Evolutionary conservation across 2,329 filamentous ascomycete species (phyloP), one percentile per base, ranked within the genome.

Genomic region (Hypoxylon sp.): DNA sequence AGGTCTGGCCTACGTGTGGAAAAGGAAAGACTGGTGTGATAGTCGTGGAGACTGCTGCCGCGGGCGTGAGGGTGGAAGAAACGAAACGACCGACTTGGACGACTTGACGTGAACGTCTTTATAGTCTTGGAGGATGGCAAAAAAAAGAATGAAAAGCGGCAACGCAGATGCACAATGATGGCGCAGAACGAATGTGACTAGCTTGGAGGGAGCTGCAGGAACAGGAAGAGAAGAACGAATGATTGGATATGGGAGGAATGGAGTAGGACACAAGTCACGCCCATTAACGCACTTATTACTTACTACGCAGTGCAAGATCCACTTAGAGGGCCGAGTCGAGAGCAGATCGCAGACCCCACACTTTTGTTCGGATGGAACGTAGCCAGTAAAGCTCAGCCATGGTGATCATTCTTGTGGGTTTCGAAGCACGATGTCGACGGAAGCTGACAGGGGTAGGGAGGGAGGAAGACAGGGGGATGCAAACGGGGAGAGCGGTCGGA

Each of bases 361-460:
- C 45, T 51, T 61, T 48, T 50, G 45, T 33, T 60, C 75, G 71
- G 73, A 77, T 71, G 69, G 73, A 73, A 70, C 69, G 67, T 70
- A 70, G 52, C 77, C 77, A 79, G 73, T 79, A 67, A 73, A 72
- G 70, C 71, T 72, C 72, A 73, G 77, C 74, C 75, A 76, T 76
- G 63, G 58, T 72, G 73, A 73, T 76, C 68, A 71, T 68, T 66
- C 71, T 72, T 71, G 71, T 71, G 68, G 64, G 74, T 77, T 80
- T 79, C 76, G 79, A 80, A 71, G 79, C 77, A 77, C 74, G 70
- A 73, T 74, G 67, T 69, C 75, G 78, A 76, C 76, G 70, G 69
- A 75, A 73, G 73, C 73, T 68, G 63, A 67, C 70, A 72, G 72
- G 71, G 72, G 69, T 67, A 49, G 62, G 66, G 44, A 38, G 45